Evolutionary conservation across 2,329 filamentous ascomycete genomes (phyloP).

Genomic region (Beauveria bassiana): DNA sequence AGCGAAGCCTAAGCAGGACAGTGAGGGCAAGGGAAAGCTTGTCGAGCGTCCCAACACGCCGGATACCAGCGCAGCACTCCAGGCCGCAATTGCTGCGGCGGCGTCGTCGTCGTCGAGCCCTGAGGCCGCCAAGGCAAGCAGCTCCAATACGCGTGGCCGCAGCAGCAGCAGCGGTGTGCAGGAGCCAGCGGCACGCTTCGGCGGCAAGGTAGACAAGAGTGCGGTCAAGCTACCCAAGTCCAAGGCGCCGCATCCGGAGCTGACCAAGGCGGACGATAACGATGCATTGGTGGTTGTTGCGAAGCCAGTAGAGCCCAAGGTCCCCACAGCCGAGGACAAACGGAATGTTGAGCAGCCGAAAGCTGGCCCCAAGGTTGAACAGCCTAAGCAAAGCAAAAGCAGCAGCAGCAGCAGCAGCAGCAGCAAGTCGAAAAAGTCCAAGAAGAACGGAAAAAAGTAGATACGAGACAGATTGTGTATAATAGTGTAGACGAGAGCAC

Average conservation of each 20-base stretch:
- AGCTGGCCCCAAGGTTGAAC: neutral
- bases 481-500: neutral
- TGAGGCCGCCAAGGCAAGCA: neutral
- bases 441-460: constrained; percentile 5
- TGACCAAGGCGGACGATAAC: neutral
- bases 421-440: constrained; percentile 5
- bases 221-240: neutral
- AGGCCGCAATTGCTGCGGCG: constrained; percentile 1
- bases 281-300: neutral
- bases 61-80: neutral
- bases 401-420: neutral
- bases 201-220: neutral
- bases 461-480: neutral
- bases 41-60: neutral
- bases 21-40: neutral
- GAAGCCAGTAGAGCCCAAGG: neutral
- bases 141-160: neutral
- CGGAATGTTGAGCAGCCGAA: neutral
- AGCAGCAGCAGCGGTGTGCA: neutral
- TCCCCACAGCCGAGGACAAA: neutral
- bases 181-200: neutral
- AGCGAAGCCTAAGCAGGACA: neutral
- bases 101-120: neutral
- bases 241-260: neutral
- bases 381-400: neutral